Evolutionary conservation across 768 basidiomycete genomes (phyloP).

Genomic region (Amanita rimosa): DNA sequence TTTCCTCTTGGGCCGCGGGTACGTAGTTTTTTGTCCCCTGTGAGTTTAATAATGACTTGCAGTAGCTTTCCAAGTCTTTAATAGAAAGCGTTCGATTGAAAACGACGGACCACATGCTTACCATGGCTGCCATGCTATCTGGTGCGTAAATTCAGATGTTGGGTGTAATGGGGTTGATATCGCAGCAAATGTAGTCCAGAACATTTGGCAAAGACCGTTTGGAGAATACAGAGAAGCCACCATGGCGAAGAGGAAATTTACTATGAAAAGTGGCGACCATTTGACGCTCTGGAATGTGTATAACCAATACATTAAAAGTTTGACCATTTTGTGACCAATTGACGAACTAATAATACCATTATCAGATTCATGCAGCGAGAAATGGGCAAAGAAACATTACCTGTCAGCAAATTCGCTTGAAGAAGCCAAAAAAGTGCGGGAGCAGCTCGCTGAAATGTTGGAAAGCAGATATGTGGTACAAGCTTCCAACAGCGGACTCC

Average conservation of each 20-base stretch:
- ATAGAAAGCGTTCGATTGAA: conserved; percentile 81
- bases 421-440: conserved; percentile 81
- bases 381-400: conserved; percentile 79
- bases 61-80: conserved; percentile 72
- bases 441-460: conserved; percentile 60
- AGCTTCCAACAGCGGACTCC: too few species aligned
- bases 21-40: conserved; percentile 6
- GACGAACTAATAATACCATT: background rate
- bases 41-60: background rate
- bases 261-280: conserved; percentile 81
- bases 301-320: conserved; percentile 72
- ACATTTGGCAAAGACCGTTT: conserved; percentile 73
- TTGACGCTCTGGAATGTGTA: conserved; percentile 80
- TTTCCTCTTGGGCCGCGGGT: conserved; percentile 88
- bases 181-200: conserved; percentile 42
- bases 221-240: conserved; percentile 75
- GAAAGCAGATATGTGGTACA: conserved; percentile 22
- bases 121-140: conserved; percentile 83
- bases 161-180: background rate
- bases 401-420: conserved; percentile 63
- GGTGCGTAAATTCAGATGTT: conserved; percentile 27
- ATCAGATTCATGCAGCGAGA: conserved; percentile 55
- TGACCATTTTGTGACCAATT: conserved; percentile 11
- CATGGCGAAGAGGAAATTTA: conserved; percentile 66
- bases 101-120: conserved; percentile 80